phyloP scores from a whole-genome alignment of 2,329 filamentous ascomycete species.

The Talaromyces sp. region DNA sequence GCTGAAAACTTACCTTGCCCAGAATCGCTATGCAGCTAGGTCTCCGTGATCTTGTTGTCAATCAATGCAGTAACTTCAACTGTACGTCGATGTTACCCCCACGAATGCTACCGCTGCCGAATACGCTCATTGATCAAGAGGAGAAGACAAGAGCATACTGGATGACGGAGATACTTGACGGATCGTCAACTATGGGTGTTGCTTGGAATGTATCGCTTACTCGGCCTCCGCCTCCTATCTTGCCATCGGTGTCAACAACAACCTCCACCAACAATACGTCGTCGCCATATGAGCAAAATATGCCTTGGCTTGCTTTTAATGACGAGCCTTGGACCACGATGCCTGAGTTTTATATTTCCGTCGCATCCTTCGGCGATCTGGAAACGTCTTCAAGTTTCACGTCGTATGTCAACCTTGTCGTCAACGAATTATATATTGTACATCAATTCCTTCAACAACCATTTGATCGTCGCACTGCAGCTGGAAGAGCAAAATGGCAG shows the following conservation, averaged over 20 bases:
- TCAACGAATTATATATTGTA: constrained; percentile 5
- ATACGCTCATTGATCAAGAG: constrained; percentile 33
- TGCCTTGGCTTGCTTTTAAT: neutral
- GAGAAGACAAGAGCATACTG: constrained; percentile 37
- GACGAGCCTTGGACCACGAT: neutral
- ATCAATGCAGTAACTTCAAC: constrained; percentile 31
- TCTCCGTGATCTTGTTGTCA: constrained; percentile 28
- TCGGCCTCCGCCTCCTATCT: constrained; percentile 7
- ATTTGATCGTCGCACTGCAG: constrained; percentile 6
- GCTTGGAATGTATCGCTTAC: constrained; percentile 25
- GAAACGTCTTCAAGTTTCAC: neutral
- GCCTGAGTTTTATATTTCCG: neutral
- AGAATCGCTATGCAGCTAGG: constrained; percentile 32
- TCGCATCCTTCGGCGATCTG: neutral
- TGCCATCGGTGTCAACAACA: neutral
- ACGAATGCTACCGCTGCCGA: constrained; percentile 26
- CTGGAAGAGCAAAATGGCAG: constrained; percentile 7
- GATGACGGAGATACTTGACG: constrained; percentile 39
- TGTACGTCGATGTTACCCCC: constrained; percentile 27
- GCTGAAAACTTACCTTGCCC: neutral
- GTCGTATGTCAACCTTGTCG: constrained; percentile 5
- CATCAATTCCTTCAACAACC: constrained; percentile 10
- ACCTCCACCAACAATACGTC: neutral
- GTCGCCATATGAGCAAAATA: neutral
- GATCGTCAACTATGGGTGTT: constrained; percentile 32